Conservation (phyloP, 495 filamentous ascomycete species). For the Neurospora sp. region DNA sequence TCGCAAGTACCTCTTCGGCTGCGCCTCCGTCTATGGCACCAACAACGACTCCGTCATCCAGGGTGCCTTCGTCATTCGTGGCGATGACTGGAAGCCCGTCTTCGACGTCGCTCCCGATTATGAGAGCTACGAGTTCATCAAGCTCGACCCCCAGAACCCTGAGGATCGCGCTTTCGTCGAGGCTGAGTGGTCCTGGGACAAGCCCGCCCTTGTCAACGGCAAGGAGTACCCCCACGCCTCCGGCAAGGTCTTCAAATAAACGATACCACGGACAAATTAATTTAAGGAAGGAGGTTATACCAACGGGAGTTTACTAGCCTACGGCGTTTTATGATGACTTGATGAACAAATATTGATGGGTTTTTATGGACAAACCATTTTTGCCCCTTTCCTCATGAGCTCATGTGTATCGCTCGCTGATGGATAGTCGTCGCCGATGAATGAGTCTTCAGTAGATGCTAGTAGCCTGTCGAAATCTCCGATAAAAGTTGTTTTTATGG, state of each 20-base stretch:
- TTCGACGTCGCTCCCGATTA: constrained; percentile 96
- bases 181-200: constrained; percentile 79
- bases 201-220: constrained; percentile 63
- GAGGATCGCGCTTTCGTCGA: constrained; percentile 79
- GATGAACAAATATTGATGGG: constrained; percentile 22
- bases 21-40: constrained; percentile 75
- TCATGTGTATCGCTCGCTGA: constrained; percentile 12
- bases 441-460: constrained; percentile 18
- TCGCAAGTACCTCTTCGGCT: constrained; percentile 97
- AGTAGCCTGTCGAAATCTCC: constrained; percentile 7
- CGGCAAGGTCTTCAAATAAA: constrained; percentile 99
- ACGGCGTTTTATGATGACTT: constrained; percentile 22
- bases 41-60: constrained; percentile 79
- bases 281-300: constrained; percentile 8
- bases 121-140: constrained; percentile 91
- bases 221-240: constrained; percentile 64
- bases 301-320: constrained; percentile 17
- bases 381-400: constrained; percentile 17
- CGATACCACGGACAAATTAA: constrained; percentile 3
- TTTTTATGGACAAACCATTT: constrained; percentile 10
- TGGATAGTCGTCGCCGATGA: constrained; percentile 14
- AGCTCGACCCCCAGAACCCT: constrained; percentile 78
- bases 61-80: constrained; percentile 90
- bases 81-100: constrained; percentile 73
- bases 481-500: background rate